A percentile compares a stretch with the other conserved stretches of the same genome.
Evolutionary conservation across 352 stramenopile genomes (phyloP).

Genomic region (Phytophthora pini): DNA sequence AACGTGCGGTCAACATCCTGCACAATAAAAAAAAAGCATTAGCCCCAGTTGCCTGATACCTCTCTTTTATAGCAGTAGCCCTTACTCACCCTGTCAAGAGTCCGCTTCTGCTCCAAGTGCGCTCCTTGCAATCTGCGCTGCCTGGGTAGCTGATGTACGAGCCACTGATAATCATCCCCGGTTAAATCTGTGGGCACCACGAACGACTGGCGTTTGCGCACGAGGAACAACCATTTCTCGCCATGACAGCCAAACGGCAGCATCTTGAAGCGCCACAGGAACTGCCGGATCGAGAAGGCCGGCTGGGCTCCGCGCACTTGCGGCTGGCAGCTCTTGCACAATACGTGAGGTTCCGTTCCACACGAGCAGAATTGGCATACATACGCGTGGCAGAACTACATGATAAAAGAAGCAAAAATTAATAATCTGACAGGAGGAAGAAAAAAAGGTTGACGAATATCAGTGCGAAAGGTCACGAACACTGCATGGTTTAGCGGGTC

Average conservation of each 20-base stretch:
- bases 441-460: constrained; percentile 8
- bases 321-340: constrained; percentile 54
- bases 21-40: neutral
- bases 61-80: neutral
- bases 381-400: constrained; percentile 44
- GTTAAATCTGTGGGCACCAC: constrained; percentile 39
- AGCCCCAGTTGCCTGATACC: too few relatives aligned
- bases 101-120: constrained; percentile 42
- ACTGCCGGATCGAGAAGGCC: constrained; percentile 49
- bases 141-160: constrained; percentile 36
- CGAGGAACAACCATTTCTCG: constrained; percentile 59
- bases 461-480: constrained; percentile 30
- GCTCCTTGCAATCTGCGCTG: constrained; percentile 21
- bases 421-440: constrained; percentile 7
- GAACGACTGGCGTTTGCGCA: constrained; percentile 42
- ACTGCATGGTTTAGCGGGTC: constrained; percentile 43
- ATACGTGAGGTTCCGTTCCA: constrained; percentile 30
- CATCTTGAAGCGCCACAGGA: constrained; percentile 59
- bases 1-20: constrained; percentile 61
- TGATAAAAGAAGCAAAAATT: constrained; percentile 9
- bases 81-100: constrained; percentile 40
- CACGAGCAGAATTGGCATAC: constrained; percentile 60
- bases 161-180: constrained; percentile 43
- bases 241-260: constrained; percentile 51
- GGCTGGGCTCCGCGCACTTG: constrained; percentile 45